Conservation (phyloP, 129 eudicot species). For the Tagetes patula region DNA sequence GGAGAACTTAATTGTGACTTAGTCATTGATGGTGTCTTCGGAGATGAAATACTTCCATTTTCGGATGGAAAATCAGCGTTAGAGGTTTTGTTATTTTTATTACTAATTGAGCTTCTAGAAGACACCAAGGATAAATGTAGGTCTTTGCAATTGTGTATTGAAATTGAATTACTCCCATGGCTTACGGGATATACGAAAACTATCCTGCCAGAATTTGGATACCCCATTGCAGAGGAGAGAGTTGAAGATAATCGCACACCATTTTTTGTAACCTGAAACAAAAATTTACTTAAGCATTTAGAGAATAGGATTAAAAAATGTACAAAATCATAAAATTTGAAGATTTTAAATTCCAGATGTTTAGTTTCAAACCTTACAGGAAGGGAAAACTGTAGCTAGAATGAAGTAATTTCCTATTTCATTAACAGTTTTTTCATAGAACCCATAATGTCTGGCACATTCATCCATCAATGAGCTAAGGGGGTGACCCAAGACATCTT, state of each 20-base stretch:
- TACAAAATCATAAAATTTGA: not conserved
- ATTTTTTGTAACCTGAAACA: constrained; percentile 65
- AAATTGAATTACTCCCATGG: constrained; percentile 36
- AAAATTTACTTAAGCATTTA: not conserved
- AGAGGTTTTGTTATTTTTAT: constrained; percentile 21
- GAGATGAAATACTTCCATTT: constrained; percentile 58
- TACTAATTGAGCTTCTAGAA: constrained; percentile 33
- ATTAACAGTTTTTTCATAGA: constrained; percentile 37
- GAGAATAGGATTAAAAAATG: not conserved
- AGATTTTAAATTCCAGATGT: not conserved
- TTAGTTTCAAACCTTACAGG: constrained; percentile 63
- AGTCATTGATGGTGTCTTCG: constrained; percentile 59
- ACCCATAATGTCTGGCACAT: constrained; percentile 47
- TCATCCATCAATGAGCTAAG: constrained; percentile 62
- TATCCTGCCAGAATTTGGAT: constrained; percentile 63
- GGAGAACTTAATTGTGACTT: constrained; percentile 55
- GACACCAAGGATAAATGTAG: constrained; percentile 52
- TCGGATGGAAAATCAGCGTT: constrained; percentile 27
- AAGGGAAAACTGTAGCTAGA: constrained; percentile 82
- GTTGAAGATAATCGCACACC: constrained; percentile 68
- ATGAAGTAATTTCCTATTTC: constrained; percentile 67
- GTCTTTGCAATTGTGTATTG: constrained; percentile 53
- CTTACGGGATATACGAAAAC: constrained; percentile 66
- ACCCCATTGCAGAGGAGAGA: constrained; percentile 76
- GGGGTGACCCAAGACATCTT: constrained; percentile 34